Conservation (phyloP, 768 basidiomycete species). For the Lyophyllum atratum region DNA sequence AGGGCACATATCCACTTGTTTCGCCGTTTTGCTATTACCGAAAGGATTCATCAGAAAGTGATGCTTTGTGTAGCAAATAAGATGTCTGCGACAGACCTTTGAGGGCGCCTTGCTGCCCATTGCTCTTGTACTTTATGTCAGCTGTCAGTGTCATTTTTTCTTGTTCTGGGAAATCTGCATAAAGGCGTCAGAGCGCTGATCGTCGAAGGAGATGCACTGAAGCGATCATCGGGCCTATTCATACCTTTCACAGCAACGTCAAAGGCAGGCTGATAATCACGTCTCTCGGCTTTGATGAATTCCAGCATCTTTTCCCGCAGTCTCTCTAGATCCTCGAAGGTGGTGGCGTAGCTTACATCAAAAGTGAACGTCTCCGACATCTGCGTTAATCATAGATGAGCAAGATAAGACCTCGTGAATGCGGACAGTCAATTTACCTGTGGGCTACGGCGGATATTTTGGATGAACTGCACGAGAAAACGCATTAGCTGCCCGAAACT, state of each 20-base stretch:
- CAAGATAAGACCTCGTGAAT: neutral
- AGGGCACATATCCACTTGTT: slow-evolving; percentile 94
- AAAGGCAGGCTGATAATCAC: slow-evolving; percentile 77
- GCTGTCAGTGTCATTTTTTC: slow-evolving; percentile 74
- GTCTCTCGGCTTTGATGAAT: slow-evolving; percentile 68
- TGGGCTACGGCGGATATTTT: slow-evolving; percentile 72
- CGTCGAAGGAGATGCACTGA: neutral
- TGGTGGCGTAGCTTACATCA: slow-evolving; percentile 76
- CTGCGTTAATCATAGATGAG: slow-evolving; percentile 18
- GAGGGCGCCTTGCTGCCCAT: slow-evolving; percentile 77
- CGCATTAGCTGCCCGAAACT: neutral
- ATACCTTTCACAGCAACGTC: slow-evolving; percentile 70
- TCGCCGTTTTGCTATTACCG: slow-evolving; percentile 61
- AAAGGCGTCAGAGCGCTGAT: slow-evolving; percentile 2
- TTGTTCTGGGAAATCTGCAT: slow-evolving; percentile 75
- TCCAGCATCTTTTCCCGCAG: slow-evolving; percentile 78
- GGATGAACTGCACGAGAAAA: slow-evolving; percentile 51
- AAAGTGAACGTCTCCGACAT: slow-evolving; percentile 85
- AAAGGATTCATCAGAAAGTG: slow-evolving; percentile 10
- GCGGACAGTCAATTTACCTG: slow-evolving; percentile 39
- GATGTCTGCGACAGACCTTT: slow-evolving; percentile 47
- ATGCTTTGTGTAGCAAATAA: neutral
- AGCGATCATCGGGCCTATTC: slow-evolving; percentile 4
- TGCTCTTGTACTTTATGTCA: slow-evolving; percentile 89
- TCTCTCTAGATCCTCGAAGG: slow-evolving; percentile 78